Percentiles rank a stretch among this genome's conserved stretches.
Conservation (phyloP, 2,329 filamentous ascomycete species). For the Tetracladium maxilliforme region DNA sequence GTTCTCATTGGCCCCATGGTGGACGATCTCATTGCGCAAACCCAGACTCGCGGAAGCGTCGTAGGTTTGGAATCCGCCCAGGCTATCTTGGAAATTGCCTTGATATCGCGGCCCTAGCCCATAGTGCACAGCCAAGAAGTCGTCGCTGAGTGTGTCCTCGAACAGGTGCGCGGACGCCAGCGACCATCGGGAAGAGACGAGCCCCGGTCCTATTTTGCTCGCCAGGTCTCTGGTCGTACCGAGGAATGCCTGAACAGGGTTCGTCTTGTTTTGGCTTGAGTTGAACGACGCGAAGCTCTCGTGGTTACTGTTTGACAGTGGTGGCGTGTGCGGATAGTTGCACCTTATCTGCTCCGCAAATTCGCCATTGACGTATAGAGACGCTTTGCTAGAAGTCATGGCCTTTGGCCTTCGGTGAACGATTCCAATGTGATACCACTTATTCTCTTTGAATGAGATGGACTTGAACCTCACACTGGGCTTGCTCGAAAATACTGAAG, state of each 20-base stretch:
- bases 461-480: conserved; percentile 92
- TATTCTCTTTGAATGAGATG: conserved; percentile 55
- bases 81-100: conserved; percentile 91
- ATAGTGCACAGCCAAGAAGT: conserved; percentile 80
- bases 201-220: conserved; percentile 54
- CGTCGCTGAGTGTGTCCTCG: conserved; percentile 76
- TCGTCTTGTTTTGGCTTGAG: conserved; percentile 41
- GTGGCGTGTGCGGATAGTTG: conserved; percentile 68
- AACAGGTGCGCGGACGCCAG: conserved; percentile 82
- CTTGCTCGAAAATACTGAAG: conserved; percentile 70
- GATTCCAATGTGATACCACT: conserved; percentile 88
- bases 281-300: conserved; percentile 60
- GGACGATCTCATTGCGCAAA: conserved; percentile 78
- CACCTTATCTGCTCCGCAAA: conserved; percentile 87
- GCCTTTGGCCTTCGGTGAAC: conserved; percentile 71
- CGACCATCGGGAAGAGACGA: conserved; percentile 72
- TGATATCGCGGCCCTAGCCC: conserved; percentile 82
- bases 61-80: conserved; percentile 94
- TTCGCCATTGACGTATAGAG: conserved; percentile 83
- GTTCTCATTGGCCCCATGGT: conserved; percentile 76
- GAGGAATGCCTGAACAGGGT: conserved; percentile 78
- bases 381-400: conserved; percentile 64
- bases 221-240: conserved; percentile 86
- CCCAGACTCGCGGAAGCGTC: conserved; percentile 82
- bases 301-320: conserved; percentile 42